Evolutionary conservation across 1,284 basidiomycete genomes (phyloP).

Genomic region (Violaceomyces palustris): DNA sequence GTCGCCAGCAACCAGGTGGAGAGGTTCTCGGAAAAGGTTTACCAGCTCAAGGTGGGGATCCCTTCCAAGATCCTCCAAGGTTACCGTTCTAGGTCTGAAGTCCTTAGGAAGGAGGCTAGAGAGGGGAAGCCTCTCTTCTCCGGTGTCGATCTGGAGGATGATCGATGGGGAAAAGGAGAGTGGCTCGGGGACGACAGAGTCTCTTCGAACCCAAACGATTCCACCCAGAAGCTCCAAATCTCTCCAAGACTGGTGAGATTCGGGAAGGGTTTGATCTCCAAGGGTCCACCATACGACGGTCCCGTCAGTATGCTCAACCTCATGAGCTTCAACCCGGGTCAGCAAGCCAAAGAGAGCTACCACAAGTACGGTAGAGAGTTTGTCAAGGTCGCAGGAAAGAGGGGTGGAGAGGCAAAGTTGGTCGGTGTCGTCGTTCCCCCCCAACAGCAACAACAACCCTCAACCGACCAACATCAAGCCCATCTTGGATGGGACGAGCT

Average conservation of each 20-base stretch:
- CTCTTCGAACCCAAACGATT: conserved; percentile 1
- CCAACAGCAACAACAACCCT: too few relatives aligned
- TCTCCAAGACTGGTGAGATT: conserved; percentile 16
- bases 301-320: conserved; percentile 35
- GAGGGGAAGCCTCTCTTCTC: not conserved
- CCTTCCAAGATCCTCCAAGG: conserved; percentile 21
- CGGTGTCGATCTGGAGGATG: conserved; percentile 11
- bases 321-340: conserved; percentile 16
- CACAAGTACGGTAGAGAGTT: conserved; percentile 29
- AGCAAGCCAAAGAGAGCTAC: conserved; percentile 11
- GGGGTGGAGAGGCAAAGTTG: conserved; percentile 31
- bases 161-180: conserved; percentile 2
- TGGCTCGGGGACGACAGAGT: not conserved
- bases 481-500: conserved; percentile 28
- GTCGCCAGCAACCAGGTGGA: not conserved
- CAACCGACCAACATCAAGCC: conserved; percentile 1
- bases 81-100: too few relatives aligned
- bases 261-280: conserved; percentile 11
- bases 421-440: conserved; percentile 28
- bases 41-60: conserved; percentile 14
- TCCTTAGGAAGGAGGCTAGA: conserved; percentile 9
- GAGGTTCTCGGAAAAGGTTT: conserved; percentile 1
- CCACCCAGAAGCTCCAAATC: conserved; percentile 21
- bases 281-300: conserved; percentile 3
- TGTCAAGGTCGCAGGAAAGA: conserved; percentile 12